A percentile compares a stretch with the other conserved stretches of the same genome.
Conservation (phyloP, 805 yeast species). For the Yamadazyma ubonensis region DNA sequence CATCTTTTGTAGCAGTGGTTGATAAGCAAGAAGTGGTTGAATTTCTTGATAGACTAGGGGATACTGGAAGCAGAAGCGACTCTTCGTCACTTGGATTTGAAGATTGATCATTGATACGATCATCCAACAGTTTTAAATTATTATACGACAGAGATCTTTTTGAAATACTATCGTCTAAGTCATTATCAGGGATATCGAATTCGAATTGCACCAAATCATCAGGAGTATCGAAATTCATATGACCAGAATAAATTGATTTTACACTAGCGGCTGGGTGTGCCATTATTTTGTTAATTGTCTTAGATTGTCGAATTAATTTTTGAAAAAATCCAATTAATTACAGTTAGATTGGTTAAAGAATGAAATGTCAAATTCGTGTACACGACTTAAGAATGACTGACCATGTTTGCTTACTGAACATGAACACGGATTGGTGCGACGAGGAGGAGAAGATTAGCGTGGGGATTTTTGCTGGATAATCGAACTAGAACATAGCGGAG, state of each 20-base stretch:
- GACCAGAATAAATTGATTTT: slow-evolving; percentile 38
- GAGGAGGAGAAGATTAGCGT: background rate
- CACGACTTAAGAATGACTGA: background rate
- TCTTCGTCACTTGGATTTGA: slow-evolving; percentile 6
- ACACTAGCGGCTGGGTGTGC: slow-evolving; percentile 45
- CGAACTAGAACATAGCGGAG: background rate
- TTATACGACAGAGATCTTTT: slow-evolving; percentile 19
- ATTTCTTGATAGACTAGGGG: slow-evolving; percentile 60
- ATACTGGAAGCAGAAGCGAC: slow-evolving; percentile 16
- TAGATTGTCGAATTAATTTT: background rate
- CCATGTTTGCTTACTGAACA: background rate
- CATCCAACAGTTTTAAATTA: slow-evolving; percentile 17
- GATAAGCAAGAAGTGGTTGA: slow-evolving; percentile 68
- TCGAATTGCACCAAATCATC: slow-evolving; percentile 23
- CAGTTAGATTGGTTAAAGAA: background rate
- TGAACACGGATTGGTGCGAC: background rate
- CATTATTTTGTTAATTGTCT: slow-evolving; percentile 20
- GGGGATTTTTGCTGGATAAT: background rate
- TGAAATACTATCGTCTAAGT: slow-evolving; percentile 9
- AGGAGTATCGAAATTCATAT: slow-evolving; percentile 25
- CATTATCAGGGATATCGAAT: slow-evolving; percentile 10
- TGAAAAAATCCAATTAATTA: background rate
- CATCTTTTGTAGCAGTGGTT: slow-evolving; percentile 73
- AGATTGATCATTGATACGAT: background rate
- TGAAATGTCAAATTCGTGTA: background rate